Conservation (phyloP, 2,329 filamentous ascomycete species). For the Scleromitrula shiraiana region DNA sequence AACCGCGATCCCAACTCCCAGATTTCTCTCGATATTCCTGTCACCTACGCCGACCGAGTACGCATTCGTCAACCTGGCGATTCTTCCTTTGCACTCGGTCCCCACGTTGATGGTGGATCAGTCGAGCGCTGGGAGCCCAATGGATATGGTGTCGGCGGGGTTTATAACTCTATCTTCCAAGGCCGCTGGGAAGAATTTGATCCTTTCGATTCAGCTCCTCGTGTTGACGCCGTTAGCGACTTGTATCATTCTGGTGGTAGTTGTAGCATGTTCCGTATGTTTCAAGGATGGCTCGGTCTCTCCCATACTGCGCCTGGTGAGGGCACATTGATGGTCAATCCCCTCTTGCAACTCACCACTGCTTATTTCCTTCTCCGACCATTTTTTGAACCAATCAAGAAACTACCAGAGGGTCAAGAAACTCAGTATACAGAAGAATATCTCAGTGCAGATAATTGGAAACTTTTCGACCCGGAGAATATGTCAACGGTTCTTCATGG, state of each 20-base stretch:
- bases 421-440: slow-evolving; percentile 25
- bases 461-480: slow-evolving; percentile 34
- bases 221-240: slow-evolving; percentile 62
- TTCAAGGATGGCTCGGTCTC: slow-evolving; percentile 84
- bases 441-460: slow-evolving; percentile 45
- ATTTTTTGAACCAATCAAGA: slow-evolving; percentile 51
- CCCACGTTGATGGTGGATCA: slow-evolving; percentile 66
- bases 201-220: slow-evolving; percentile 67
- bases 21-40: slow-evolving; percentile 46
- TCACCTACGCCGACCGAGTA: slow-evolving; percentile 58
- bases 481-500: slow-evolving; percentile 54
- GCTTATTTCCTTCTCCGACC: slow-evolving; percentile 76
- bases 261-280: slow-evolving; percentile 79
- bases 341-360: slow-evolving; percentile 65
- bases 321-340: slow-evolving; percentile 77
- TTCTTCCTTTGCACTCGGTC: slow-evolving; percentile 60
- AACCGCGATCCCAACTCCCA: slow-evolving; percentile 38
- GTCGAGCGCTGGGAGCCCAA: slow-evolving; percentile 66
- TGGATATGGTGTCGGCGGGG: slow-evolving; percentile 57
- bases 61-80: slow-evolving; percentile 66
- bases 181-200: slow-evolving; percentile 78
- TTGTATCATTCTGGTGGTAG: slow-evolving; percentile 74
- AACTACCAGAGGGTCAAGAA: slow-evolving; percentile 36
- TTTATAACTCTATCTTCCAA: slow-evolving; percentile 65
- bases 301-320: slow-evolving; percentile 63